A percentile compares a stretch with the other conserved stretches of the same genome.
These are phyloP conservation scores for cucumber (Cucumis sativus) DNA, from an alignment of 306 rosid genomes.

Conservation along the genomic window DNA sequence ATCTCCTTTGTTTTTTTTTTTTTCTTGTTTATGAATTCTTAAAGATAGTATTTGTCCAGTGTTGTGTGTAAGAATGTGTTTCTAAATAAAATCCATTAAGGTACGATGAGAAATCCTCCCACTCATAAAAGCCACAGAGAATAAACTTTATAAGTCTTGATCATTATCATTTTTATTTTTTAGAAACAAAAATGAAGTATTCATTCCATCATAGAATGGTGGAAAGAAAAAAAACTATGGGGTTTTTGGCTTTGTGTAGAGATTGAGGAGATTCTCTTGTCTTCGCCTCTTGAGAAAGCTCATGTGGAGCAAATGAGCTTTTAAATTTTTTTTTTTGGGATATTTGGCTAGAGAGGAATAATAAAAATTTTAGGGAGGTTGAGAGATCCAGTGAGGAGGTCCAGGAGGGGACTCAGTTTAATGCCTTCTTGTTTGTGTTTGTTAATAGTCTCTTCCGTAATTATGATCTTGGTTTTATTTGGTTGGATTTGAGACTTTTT, in stretches of 20 bases:
- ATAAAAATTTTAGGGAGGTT: no score
- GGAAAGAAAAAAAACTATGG: not conserved
- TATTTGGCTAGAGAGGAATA: no score
- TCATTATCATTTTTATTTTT: not conserved
- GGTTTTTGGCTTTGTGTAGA: not conserved
- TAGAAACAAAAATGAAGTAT: not conserved
- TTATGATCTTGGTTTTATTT: no score
- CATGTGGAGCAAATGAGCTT: no score
- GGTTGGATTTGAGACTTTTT: no score
- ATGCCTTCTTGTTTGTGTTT: no score
- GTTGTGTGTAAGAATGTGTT: not conserved
- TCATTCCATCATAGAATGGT: not conserved
- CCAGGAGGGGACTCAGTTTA: no score
- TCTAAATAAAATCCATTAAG: no score
- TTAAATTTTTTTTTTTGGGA: no score
- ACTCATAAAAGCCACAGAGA: not conserved
- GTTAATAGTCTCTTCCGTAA: no score
- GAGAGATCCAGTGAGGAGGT: no score
- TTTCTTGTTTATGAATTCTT: not conserved
- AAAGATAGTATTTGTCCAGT: not conserved
- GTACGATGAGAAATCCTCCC: not conserved
- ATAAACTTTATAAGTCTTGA: not conserved
- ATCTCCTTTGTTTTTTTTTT: not conserved
- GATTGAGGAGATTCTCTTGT: not conserved
- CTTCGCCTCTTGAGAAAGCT: no score